phyloP scores from a whole-genome alignment of 352 stramenopile genomes.

The Globisporangium irregulare region DNA sequence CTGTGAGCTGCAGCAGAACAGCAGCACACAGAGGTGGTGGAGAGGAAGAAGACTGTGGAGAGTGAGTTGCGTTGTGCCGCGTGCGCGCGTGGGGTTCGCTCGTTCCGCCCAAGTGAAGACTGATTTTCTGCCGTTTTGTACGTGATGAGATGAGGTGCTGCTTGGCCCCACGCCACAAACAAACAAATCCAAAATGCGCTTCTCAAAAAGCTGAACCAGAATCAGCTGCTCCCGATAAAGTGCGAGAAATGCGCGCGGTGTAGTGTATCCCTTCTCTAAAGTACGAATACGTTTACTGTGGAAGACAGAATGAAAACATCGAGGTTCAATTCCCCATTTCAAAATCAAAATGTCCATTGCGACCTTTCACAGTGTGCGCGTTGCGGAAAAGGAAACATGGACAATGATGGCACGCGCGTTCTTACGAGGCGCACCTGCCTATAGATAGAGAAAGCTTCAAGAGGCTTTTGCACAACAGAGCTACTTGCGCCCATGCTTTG shows the following conservation, averaged over 20 bases:
- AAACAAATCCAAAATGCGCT: slow-evolving; percentile 4
- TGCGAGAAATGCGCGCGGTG: neutral
- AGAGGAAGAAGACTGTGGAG: neutral
- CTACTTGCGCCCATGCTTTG: neutral
- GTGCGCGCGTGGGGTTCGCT: neutral
- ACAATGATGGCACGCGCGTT: neutral
- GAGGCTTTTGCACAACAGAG: neutral
- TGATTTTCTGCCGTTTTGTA: neutral
- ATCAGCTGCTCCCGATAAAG: neutral
- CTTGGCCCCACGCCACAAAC: neutral
- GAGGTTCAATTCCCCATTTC: neutral
- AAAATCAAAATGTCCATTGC: neutral
- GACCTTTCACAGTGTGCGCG: neutral
- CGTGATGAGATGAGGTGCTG: neutral
- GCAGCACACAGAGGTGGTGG: neutral
- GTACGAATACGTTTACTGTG: neutral
- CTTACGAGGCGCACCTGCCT: neutral
- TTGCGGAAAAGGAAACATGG: neutral
- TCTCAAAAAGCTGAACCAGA: slow-evolving; percentile 1
- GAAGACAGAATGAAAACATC: neutral
- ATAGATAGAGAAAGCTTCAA: neutral
- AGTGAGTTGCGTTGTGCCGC: neutral
- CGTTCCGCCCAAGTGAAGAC: neutral
- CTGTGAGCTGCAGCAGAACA: neutral
- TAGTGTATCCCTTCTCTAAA: neutral